Evolutionary conservation across 1,284 basidiomycete genomes (phyloP).

Genomic region (Fomitopsis betulina): DNA sequence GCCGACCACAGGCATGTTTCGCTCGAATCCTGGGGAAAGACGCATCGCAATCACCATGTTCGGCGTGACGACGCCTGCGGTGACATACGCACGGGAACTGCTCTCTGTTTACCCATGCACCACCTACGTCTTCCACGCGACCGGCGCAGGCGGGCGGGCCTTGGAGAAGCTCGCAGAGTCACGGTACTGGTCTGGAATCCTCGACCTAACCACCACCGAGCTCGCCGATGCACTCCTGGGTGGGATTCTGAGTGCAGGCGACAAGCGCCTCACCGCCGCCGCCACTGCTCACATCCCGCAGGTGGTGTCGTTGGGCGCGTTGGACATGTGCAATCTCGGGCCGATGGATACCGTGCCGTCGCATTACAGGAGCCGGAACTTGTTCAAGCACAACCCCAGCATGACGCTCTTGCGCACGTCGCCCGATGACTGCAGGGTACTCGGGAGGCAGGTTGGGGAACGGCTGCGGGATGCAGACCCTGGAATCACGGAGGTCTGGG

Average conservation of each 20-base stretch:
- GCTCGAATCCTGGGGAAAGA: not conserved
- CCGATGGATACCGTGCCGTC: slow-evolving; percentile 16
- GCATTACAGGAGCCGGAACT: slow-evolving; percentile 10
- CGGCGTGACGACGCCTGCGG: slow-evolving; percentile 22
- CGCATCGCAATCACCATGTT: slow-evolving; percentile 23
- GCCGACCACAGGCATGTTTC: not conserved
- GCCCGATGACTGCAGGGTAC: slow-evolving; percentile 13
- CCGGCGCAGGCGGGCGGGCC: slow-evolving; percentile 19
- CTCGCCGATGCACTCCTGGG: slow-evolving; percentile 22
- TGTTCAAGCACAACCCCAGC: slow-evolving; percentile 18
- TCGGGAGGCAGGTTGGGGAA: slow-evolving; percentile 15
- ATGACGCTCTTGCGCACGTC: slow-evolving; percentile 20
- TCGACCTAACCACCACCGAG: slow-evolving; percentile 23
- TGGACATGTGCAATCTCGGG: slow-evolving; percentile 22
- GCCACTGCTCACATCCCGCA: slow-evolving; percentile 15
- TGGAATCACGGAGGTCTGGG: slow-evolving; percentile 14
- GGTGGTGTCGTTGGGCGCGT: slow-evolving; percentile 21
- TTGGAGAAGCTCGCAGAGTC: slow-evolving; percentile 15
- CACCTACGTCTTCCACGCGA: slow-evolving; percentile 21
- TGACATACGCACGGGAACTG: slow-evolving; percentile 17
- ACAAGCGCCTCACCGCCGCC: slow-evolving; percentile 19
- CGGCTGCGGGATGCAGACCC: slow-evolving; percentile 10
- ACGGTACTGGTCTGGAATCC: slow-evolving; percentile 19
- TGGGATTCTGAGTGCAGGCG: slow-evolving; percentile 19
- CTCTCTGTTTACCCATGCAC: slow-evolving; percentile 17